phyloP scores from a whole-genome alignment of 1,139 yeast species.

The Blastobotrys petasosporus region DNA sequence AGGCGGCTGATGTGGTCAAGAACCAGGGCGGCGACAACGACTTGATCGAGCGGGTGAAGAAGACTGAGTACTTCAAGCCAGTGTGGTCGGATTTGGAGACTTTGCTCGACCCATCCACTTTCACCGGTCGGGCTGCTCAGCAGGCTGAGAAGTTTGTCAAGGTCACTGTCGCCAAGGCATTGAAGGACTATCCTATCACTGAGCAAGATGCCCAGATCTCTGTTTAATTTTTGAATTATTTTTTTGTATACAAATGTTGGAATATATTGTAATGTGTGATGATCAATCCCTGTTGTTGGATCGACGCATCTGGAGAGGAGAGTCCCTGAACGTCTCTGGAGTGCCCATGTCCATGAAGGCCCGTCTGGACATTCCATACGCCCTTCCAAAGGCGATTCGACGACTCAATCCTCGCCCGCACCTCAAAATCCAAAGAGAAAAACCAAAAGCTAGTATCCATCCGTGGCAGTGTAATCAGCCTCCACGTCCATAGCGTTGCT shows the following conservation, averaged over 20 bases:
- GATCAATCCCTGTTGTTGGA: too few relatives aligned
- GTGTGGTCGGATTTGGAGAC: slow-evolving; percentile 76
- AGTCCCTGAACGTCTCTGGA: too few relatives aligned
- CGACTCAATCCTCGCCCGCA: too few relatives aligned
- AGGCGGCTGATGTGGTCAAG: slow-evolving; percentile 95
- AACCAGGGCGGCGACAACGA: slow-evolving; percentile 99
- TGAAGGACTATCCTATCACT: slow-evolving; percentile 59
- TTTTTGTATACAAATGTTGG: neutral
- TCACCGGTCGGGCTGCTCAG: slow-evolving; percentile 98
- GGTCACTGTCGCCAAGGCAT: slow-evolving; percentile 77
- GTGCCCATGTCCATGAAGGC: too few relatives aligned
- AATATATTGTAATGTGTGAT: too few relatives aligned
- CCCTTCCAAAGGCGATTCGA: too few relatives aligned
- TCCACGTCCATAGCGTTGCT: slow-evolving; percentile 6
- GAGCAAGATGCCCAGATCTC: slow-evolving; percentile 52
- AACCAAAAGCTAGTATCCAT: neutral
- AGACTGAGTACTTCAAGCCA: slow-evolving; percentile 80
- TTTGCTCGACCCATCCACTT: slow-evolving; percentile 85
- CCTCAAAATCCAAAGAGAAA: too few relatives aligned
- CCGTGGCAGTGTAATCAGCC: neutral
- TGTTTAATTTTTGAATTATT: slow-evolving; percentile 21
- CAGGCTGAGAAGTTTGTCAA: slow-evolving; percentile 92
- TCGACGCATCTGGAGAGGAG: too few relatives aligned
- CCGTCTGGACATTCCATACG: too few relatives aligned
- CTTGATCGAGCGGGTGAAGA: slow-evolving; percentile 79